Base-by-base conservation (phyloP, 495 filamentous ascomycete genomes). In the Penicillium turbatum region DNA sequence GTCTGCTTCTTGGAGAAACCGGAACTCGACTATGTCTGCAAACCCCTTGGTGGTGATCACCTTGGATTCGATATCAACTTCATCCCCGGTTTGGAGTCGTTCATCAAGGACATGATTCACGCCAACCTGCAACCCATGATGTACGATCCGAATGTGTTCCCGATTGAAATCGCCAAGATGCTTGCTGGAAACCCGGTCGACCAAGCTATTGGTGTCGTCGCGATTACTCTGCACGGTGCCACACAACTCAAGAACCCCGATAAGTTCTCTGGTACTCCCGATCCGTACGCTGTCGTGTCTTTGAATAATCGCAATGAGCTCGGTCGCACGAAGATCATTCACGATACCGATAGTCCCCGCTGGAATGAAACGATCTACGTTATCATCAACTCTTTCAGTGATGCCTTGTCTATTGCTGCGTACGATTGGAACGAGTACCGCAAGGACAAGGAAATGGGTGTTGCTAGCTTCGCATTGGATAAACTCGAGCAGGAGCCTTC, bases 51-150 rank as follows among this genome's bases (percentile, higher is more conserved):
- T 56, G 95, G 95, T 54, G 95, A 97, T 36, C 88, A 79, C 8
- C 87, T 99, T 52, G 93, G 93, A 44, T 96, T 99, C 67, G 93
- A 99, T 67, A 96, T 99, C 75, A 96, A 96, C 71, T 96, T 97
- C 74, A 92, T 99, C 55, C 93, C 95, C 24, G 92, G 92, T 47
- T 76, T 99, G 19, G 89, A 95, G 69, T 79, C 64, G 54, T 97
- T 97, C 72, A 97, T 99, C 62, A 85, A 88, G 71, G 95, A 97
- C 49, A 89, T 93, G 70, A 92, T 99, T 52, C 95, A 99, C 71
- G 83, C 80, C 56, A 96, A 90, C 59, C 74, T 98, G 32, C 83
- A 83, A 2, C 93, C 93, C 10, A 97, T 99, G 85, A 92, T 97
- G 86, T 97, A 97, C 61, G 86, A 83, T 42, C 93, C 93, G 7